Conservation (phyloP, 345 rosid species). For the Brassica incana region DNA sequence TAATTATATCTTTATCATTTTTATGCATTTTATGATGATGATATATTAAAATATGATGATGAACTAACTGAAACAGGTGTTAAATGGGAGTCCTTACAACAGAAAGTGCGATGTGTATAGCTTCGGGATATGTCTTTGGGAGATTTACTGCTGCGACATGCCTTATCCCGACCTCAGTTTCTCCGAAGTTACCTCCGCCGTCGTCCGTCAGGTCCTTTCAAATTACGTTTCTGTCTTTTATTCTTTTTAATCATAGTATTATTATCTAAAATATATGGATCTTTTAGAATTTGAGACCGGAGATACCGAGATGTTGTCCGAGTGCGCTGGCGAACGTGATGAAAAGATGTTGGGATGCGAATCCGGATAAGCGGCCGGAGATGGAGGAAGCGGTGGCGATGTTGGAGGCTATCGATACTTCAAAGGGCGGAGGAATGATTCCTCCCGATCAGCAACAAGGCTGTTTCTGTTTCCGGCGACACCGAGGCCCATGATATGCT, state of each 20-base stretch:
- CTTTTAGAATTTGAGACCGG: slow-evolving; percentile 82
- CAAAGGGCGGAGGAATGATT: slow-evolving; percentile 97
- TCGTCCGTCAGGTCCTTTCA: slow-evolving; percentile 78
- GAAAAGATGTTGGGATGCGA: slow-evolving; percentile 98
- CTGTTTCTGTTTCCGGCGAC: slow-evolving; percentile 76
- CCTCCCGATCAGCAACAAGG: slow-evolving; percentile 82
- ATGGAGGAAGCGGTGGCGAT: slow-evolving; percentile 88
- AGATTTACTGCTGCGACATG: slow-evolving; percentile 99
- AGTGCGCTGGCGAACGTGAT: slow-evolving; percentile 82
- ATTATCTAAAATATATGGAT: not conserved
- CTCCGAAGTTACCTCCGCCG: slow-evolving; percentile 94
- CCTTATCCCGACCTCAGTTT: slow-evolving; percentile 98
- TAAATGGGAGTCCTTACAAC: slow-evolving; percentile 89
- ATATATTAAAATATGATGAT: not conserved
- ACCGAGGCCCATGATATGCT: slow-evolving; percentile 65
- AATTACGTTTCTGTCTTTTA: not conserved
- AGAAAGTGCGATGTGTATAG: slow-evolving; percentile 97
- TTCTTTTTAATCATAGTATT: not conserved
- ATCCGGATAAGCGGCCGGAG: slow-evolving; percentile 88
- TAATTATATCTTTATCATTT: not conserved
- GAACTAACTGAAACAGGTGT: slow-evolving; percentile 52
- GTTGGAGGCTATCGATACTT: slow-evolving; percentile 87
- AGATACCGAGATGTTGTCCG: slow-evolving; percentile 97
- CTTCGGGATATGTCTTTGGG: slow-evolving; percentile 97
- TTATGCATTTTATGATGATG: not conserved